phyloP scores from a whole-genome alignment of 192 early-diverging fungal species.

The Coemansia biformis region DNA sequence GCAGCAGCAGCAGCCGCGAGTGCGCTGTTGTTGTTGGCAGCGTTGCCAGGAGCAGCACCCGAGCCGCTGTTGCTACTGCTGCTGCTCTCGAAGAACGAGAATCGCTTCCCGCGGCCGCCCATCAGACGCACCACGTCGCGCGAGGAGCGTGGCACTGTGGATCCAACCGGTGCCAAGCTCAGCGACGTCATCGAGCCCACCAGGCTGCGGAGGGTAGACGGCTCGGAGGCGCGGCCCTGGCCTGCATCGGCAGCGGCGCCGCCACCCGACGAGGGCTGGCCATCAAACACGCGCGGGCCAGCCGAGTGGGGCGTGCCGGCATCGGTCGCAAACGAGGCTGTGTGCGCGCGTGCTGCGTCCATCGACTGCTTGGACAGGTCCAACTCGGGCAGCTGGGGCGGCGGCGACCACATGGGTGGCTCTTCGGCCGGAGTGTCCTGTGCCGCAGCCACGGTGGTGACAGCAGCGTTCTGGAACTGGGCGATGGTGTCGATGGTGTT shows the following conservation, averaged over 20 bases:
- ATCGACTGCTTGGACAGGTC: conserved; percentile 41
- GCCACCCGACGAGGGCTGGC: background rate
- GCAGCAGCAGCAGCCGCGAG: background rate
- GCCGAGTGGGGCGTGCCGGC: conserved; percentile 5
- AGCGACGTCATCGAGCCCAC: conserved; percentile 48
- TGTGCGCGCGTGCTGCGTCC: conserved; percentile 15
- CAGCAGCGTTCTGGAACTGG: conserved; percentile 34
- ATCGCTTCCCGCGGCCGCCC: conserved; percentile 48
- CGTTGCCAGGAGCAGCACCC: no score
- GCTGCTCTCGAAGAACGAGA: conserved; percentile 46
- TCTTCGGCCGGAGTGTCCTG: conserved; percentile 1
- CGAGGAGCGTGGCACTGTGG: conserved; percentile 35
- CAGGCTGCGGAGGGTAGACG: conserved; percentile 33
- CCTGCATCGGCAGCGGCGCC: background rate
- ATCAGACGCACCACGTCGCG: conserved; percentile 50
- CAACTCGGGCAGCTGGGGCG: conserved; percentile 50
- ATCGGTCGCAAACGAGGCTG: background rate
- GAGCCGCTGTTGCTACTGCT: conserved; percentile 1
- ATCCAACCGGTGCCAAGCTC: conserved; percentile 18
- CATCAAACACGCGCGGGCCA: background rate
- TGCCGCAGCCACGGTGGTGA: background rate
- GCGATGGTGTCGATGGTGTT: conserved; percentile 61
- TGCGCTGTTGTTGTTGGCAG: background rate
- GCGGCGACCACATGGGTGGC: conserved; percentile 9
- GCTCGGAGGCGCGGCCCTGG: background rate